Percentiles rank a stretch among this genome's conserved stretches.
phyloP scores from a whole-genome alignment of 192 early-diverging fungal genomes.

The Entophlyctis helioformis region DNA sequence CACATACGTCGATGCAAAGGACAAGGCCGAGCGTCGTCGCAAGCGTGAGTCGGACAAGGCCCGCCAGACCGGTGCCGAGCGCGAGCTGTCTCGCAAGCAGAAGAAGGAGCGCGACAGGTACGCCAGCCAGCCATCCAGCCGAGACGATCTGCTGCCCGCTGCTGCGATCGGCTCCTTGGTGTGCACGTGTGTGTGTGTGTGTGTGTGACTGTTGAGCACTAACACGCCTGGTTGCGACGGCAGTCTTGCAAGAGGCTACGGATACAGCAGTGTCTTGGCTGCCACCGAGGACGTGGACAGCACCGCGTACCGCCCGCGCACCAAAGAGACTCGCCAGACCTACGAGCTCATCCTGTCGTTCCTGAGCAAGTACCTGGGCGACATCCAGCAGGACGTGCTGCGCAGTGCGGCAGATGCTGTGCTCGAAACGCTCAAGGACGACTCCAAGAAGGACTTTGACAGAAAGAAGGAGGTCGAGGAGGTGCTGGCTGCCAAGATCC shows the following conservation, averaged over 20 bases:
- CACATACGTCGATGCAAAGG: slow-evolving; percentile 56
- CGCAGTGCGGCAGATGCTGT: slow-evolving; percentile 79
- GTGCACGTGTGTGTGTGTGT: no score
- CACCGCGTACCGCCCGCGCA: slow-evolving; percentile 74
- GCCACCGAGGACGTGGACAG: slow-evolving; percentile 83
- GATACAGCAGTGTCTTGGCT: slow-evolving; percentile 62
- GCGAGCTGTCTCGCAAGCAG: slow-evolving; percentile 12
- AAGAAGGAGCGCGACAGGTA: slow-evolving; percentile 22
- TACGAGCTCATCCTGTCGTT: slow-evolving; percentile 87
- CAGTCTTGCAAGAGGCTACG: slow-evolving; percentile 43
- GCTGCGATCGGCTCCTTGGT: no score
- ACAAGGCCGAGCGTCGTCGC: slow-evolving; percentile 38
- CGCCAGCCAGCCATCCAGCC: no score
- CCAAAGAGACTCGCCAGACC: slow-evolving; percentile 77
- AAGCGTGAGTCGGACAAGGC: slow-evolving; percentile 45
- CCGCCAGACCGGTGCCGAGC: slow-evolving; percentile 17
- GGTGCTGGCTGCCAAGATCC: slow-evolving; percentile 51
- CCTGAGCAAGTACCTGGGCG: slow-evolving; percentile 62
- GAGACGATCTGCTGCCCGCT: no score
- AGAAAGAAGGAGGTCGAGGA: slow-evolving; percentile 75
- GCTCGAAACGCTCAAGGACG: slow-evolving; percentile 71
- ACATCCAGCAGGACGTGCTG: slow-evolving; percentile 84
- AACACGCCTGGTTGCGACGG: not conserved
- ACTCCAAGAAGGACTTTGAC: slow-evolving; percentile 75
- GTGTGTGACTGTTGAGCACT: no score